phyloP scores from a whole-genome alignment of 2,329 filamentous ascomycete genomes.

The Aureobasidium musti region DNA sequence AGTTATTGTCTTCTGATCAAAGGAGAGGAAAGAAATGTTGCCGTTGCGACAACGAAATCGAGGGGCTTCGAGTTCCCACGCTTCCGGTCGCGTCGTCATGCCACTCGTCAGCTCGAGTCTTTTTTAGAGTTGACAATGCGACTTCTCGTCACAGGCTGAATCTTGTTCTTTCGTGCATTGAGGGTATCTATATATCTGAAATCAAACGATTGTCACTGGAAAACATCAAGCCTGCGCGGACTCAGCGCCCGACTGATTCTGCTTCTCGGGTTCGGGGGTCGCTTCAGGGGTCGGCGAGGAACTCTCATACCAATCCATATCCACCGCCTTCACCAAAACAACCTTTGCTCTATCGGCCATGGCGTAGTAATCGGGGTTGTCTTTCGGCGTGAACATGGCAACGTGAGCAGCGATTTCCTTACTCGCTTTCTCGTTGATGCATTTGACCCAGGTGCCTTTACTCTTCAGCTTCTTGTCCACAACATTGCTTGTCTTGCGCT shows the following conservation, averaged over 20 bases:
- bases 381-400: conserved; percentile 70
- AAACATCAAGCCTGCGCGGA: neutral
- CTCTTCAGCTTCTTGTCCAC: conserved; percentile 37
- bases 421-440: conserved; percentile 75
- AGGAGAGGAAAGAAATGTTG: conserved; percentile 16
- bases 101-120: neutral
- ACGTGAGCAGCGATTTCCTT: conserved; percentile 84
- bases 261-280: conserved; percentile 9
- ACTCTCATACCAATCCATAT: conserved; percentile 39
- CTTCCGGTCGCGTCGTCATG: conserved; percentile 7
- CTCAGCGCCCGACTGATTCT: conserved; percentile 2
- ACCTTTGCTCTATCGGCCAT: conserved; percentile 67
- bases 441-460: conserved; percentile 62
- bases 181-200: conserved; percentile 6
- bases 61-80: conserved; percentile 8
- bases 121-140: neutral
- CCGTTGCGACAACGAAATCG: conserved; percentile 23
- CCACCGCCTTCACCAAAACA: conserved; percentile 64
- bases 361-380: conserved; percentile 71
- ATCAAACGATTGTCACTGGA: neutral
- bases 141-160: neutral
- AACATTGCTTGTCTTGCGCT: conserved; percentile 35
- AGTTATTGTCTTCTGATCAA: neutral
- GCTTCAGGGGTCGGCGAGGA: conserved; percentile 27
- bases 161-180: neutral